A percentile compares a stretch with the other conserved stretches of the same genome.
These are phyloP conservation scores for Amaranthus palmeri DNA, from an alignment of 148 eudicot genomes.

Conservation along the genomic window DNA sequence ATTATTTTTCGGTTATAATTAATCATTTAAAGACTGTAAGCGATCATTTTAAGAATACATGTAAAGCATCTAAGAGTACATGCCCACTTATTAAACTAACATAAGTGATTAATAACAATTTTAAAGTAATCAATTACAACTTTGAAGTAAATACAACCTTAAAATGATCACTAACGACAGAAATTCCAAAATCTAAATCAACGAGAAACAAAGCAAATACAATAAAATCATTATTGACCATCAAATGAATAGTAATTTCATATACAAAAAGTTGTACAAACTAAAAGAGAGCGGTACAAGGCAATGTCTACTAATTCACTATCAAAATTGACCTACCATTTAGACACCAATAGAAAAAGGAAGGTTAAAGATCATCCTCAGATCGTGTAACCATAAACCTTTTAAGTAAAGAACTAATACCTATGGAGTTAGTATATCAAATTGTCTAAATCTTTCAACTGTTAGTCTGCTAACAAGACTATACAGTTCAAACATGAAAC, in stretches of 20 bases:
- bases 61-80: no score
- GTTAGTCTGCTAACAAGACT: conserved; percentile 11
- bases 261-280: conserved; percentile 22
- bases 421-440: conserved; percentile 15
- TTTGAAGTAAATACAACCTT: no score
- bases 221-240: conserved; percentile 16
- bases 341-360: conserved; percentile 2
- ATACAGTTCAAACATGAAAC: conserved; percentile 11
- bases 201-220: not conserved
- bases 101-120: no score
- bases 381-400: conserved; percentile 17
- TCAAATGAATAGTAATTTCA: conserved; percentile 21
- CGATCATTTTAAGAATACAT: no score
- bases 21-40: no score
- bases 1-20: no score
- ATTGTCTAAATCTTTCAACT: conserved; percentile 10
- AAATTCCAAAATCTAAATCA: no score
- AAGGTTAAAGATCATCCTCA: conserved; percentile 6
- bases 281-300: not conserved
- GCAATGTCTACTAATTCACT: conserved; percentile 6
- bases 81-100: no score
- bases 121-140: no score
- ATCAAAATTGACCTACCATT: conserved; percentile 15
- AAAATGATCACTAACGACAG: no score
- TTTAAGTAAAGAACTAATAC: not conserved